Evolutionary conservation across 2,329 filamentous ascomycete genomes (phyloP), one percentile per base, ranked within the genome.

Genomic region (Neonectria punicea): DNA sequence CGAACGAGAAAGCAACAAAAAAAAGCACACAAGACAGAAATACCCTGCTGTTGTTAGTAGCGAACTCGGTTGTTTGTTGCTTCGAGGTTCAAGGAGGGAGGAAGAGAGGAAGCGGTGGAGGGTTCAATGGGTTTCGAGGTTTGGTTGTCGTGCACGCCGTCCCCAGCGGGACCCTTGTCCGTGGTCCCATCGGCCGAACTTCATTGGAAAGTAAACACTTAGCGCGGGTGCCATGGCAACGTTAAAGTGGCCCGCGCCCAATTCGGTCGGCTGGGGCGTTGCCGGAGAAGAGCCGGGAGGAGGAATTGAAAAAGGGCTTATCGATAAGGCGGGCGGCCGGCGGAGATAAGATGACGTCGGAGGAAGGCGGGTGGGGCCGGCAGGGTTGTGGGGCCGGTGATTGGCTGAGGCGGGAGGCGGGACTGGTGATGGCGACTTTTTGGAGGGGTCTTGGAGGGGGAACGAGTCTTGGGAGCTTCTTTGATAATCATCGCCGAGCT

Each of bases 171-270:
- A 67, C 61, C 67, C 51, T 51, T 46, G 61, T 43, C 39, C 57
- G 18, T 66, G 61, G 68, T 67, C 67, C 71, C 69, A 70, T 67
- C 63, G 54, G 61, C 63, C 68, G 63, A 55, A 58, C 50, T 61
- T 63, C 67, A 68, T 68, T 66, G 65, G 66, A 67, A 73, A 76
- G 78, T 80, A 80, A 81, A 81, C 77, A 80, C 65, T 66, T 56
- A 39, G 66, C 53, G 57, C 25, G 32, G 78, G 69, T 80, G 78
- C 75, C 78, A 81, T 78, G 75, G 78, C 79, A 80, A 81, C 78
- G 61, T 11, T 34, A 32, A 32, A 22, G 51, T 18, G 9, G 28
- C n/a, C n/a, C 20, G 28, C 20, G 5, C 22, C 39, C 22, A 11
- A 30, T 28, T 58, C 16, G 61, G 61, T 63, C 32, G 47, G 47